These are phyloP conservation scores for Coix lacrymajobi DNA, from an alignment of 176 grass and related monocot genomes.

Conservation along the genomic window DNA sequence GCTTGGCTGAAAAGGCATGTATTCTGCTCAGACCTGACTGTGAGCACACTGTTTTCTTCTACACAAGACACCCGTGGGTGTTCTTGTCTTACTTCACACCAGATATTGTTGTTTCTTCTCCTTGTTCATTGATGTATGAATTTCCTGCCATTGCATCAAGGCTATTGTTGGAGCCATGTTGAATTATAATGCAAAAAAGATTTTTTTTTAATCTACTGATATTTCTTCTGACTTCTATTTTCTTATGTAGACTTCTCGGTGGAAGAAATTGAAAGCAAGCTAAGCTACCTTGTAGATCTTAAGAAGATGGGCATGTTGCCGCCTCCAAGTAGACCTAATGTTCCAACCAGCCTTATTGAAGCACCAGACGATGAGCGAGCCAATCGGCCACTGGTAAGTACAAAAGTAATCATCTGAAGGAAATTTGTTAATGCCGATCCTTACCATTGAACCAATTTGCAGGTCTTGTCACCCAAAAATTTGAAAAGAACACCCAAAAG, in stretches of 20 bases:
- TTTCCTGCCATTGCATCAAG: neutral
- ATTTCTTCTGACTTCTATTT: neutral
- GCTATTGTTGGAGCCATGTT: too few species aligned
- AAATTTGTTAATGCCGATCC: neutral
- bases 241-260: neutral
- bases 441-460: neutral
- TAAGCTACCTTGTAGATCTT: neutral
- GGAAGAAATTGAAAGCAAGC: neutral
- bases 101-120: neutral
- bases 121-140: neutral
- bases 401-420: neutral
- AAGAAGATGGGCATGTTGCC: neutral
- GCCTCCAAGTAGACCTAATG: neutral
- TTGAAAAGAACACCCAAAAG: neutral
- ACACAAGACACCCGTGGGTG: too few species aligned
- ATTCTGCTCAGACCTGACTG: too few species aligned
- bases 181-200: too few species aligned
- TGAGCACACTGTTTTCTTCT: too few species aligned
- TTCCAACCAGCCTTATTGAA: neutral
- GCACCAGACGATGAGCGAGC: neutral
- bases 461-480: neutral
- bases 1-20: too few species aligned
- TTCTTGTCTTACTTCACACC: neutral
- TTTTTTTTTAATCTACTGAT: neutral
- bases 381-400: neutral